Evolutionary conservation across 441 rosid species (phyloP), one percentile per base, ranked within the genome.

Genomic region (Aleurites moluccanus): DNA sequence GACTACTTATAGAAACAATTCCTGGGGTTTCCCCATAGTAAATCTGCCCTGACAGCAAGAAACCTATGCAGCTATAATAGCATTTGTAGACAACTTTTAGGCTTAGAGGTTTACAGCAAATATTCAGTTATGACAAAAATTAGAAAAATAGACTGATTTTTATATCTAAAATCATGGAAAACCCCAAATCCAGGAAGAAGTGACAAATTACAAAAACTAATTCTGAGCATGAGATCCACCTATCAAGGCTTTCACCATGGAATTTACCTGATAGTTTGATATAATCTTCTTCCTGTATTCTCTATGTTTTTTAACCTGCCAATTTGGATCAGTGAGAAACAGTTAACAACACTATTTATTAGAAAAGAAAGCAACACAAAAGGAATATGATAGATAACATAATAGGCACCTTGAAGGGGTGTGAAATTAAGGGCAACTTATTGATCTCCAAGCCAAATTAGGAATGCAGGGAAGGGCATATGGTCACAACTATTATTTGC

Each of bases 211-310:
- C 4, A 47, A 56, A 49, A 15, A 61, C 20, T 8, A 59, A 69
- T 69, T 47, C 21, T 25, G 35, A 25, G 3, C 18, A 52, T 52
- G 21, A 57, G 72, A 66, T 23, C 28, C n/a, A 8, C 55, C 45
- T 3, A 28, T n/a, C n/a, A 49, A 59, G 60, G 23, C 52, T 21
- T 61, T 40, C 20, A 44, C 21, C 42, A 53, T 49, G 38, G 57
- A 73, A 44, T 28, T 55, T 62, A 89, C 97, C 98, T 89, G 89
- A 83, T 93, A 90, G 76, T 81, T 87, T 23, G 83, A 71, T 64
- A 82, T 73, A 59, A 93, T 90, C 85, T 78, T 86, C 79, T 85
- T 87, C 82, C 94, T 84, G 77, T 93, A 89, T 27, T 88, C 96
- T 72, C 82, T 86, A 75, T 90, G 97, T 86, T 86, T 91, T 69